Base-by-base conservation (phyloP, 2,329 filamentous ascomycete species). In the Nakataea oryzae region DNA sequence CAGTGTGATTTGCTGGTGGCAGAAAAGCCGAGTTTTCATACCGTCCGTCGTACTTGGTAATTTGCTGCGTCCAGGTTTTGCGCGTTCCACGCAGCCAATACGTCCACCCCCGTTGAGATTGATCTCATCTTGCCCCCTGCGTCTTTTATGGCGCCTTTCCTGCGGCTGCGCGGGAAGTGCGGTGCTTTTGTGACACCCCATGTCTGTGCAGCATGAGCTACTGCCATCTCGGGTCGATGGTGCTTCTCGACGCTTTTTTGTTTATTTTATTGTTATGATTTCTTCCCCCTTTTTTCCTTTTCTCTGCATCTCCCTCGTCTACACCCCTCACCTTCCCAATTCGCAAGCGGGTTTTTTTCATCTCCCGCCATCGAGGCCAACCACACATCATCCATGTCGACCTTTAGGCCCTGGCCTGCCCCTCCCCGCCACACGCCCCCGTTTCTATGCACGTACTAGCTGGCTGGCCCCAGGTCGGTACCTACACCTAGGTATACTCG, bases 191-290 rank as follows among this genome's bases (percentile, higher is more conserved):
- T n/a, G n/a, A n/a, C n/a, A n/a, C n/a, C n/a, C n/a, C n/a, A n/a
- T n/a, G n/a, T n/a, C n/a, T 41, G 7, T 9, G 21, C 34, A 47
- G 21, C 21, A 21, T 9, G 34, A 17, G 34, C 41, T 50, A 50
- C 24, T 50, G 3, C 41, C 21, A 8, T n/a, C 24, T n/a, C 41
- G 7, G 21, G 41, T n/a, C 41, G 11, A 13, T 50, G 24, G 34
- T 58, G 57, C 30, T 58, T 58, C 30, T 58, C 57, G 57, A 58
- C 32, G 57, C 30, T 34, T 34, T 58, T 55, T 54, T 56, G 60
- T 30, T 57, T 62, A 57, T 24, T 29, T 32, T 61, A 13, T 56
- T 50, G 11, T 41, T 32, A 12, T 54, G 50, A 58, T 29, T 54
- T 62, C 28, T 17, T 57, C 21, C n/a, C 12, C 26, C 28, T 47